Base-by-base conservation (phyloP, 169 alveolate species). In the Neospora caninum region DNA sequence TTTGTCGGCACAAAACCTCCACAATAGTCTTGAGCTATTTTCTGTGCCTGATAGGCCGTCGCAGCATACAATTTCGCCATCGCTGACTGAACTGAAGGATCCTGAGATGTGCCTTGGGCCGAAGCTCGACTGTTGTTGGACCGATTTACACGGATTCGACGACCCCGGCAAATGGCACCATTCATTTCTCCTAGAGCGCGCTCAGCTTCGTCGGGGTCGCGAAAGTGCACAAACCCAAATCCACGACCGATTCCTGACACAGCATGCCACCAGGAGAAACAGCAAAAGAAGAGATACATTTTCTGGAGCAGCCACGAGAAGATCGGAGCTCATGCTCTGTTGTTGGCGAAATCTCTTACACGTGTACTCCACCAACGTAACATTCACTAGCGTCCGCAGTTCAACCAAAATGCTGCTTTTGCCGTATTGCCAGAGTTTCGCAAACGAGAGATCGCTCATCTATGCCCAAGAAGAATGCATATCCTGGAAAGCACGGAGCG, bases 141-240 rank as follows among this genome's bases (percentile, higher is more conserved):
- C n/a, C 94, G 34, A 42, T 88, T 93, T 27, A 69, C 88, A 36
- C 91, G 39, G 36, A 88, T 93, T 38, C 93, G 84, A 0, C 95
- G 83, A 29, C 95, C 93, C 7, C 88, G 31, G 67, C 93, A 84
- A 16, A 86, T 87, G 64, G 93, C 93, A 0, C 95, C 95, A 38
- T 82, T 93, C 95, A 93, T 93, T 43, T 93, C 95, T 36, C 80
- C 93, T 18, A 93, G 36, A 20, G 93, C 54, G 25, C 95, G 82
- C 31, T 93, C 95, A 1, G 95, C 95, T 42, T 93, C 95, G 54
- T 67, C 95, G 20, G 89, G 88, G 80, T 87, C 88, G 31, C 64
- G 78, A 38, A 93, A 93, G 54, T 93, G 95, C 82, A 93, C 93
- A 45, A 93, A 93, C 7, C 95, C 95, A 27, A 93, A 93, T 16